Evolutionary conservation across 1,284 basidiomycete genomes (phyloP).

Genomic region (Athelia psychrophila): DNA sequence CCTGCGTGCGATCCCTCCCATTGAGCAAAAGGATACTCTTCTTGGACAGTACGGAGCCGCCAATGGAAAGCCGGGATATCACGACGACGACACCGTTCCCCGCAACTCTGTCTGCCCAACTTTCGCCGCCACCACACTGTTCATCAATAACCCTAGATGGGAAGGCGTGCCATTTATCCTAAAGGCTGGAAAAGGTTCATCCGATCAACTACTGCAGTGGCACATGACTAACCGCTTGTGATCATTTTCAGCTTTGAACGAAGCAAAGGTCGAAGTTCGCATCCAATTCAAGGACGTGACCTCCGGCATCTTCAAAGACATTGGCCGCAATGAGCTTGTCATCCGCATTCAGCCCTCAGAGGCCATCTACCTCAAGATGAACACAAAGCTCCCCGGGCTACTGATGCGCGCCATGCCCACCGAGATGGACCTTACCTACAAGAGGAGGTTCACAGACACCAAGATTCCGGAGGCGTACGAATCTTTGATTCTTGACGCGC

Average conservation of each 20-base stretch:
- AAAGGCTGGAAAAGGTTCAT: slow-evolving; percentile 91
- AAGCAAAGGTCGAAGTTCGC: slow-evolving; percentile 95
- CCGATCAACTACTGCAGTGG: neutral
- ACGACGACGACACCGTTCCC: slow-evolving; percentile 93
- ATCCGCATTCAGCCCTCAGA: slow-evolving; percentile 94
- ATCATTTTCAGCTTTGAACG: slow-evolving; percentile 73
- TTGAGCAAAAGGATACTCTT: slow-evolving; percentile 75
- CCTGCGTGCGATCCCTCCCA: slow-evolving; percentile 83
- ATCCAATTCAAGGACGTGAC: slow-evolving; percentile 97
- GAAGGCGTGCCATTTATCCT: slow-evolving; percentile 97
- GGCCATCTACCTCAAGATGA: slow-evolving; percentile 93
- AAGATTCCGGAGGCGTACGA: slow-evolving; percentile 96
- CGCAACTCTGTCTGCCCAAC: slow-evolving; percentile 90
- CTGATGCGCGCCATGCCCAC: slow-evolving; percentile 87
- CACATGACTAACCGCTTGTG: neutral
- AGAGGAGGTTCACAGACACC: slow-evolving; percentile 84
- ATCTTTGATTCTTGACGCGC: slow-evolving; percentile 85
- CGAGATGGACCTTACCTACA: slow-evolving; percentile 97
- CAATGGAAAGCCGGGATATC: slow-evolving; percentile 93
- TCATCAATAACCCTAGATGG: slow-evolving; percentile 94
- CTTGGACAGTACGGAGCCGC: slow-evolving; percentile 90
- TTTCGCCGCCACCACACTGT: slow-evolving; percentile 84
- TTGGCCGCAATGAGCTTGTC: slow-evolving; percentile 92
- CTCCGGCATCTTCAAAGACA: slow-evolving; percentile 93
- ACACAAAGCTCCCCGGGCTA: slow-evolving; percentile 90